Base-by-base conservation (phyloP, 768 basidiomycete species). In the Myochromella boudieri region DNA sequence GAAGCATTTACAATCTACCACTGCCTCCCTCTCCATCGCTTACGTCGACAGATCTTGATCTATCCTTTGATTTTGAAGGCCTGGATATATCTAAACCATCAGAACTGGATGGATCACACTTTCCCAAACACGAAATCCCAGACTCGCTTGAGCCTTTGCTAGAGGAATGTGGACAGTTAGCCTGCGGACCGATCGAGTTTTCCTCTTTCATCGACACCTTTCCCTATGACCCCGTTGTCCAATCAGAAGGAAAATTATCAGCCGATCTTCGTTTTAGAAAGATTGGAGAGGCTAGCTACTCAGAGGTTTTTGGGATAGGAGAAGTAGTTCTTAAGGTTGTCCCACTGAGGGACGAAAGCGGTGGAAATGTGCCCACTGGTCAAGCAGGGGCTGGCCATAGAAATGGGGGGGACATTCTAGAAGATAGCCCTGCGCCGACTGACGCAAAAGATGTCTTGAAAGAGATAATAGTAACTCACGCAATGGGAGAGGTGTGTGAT, bases 231-330 rank as follows among this genome's bases (percentile, higher is more conserved):
- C 77, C 82, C 2, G 71, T 88, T 44, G 76, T 87, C 49, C 55
- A 67, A 55, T 55, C 59, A n/a, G 55, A 60, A 17, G 49, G 55
- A 10, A 48, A 43, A 12, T 34, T 49, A 1, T 42, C 27, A 8
- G 38, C 28, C 54, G 67, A 50, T 26, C 49, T 65, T 18, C 64
- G 46, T 5, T 92, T 93, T 66, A 74, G 68, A 54, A 99, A 99
- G 67, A 84, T 97, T 37, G 95, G 95, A 32, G 97, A 99, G 68
- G 97, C 97, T 6, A 91, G 89, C 39, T 99, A 88, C 65, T 95
- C 92, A 0, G 97, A 99, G 61, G 97, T 99, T 22, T 99, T 91
- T 64, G 87, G 87, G 6, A 85, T 94, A 41, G 87, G 87, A 2
- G 81, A 88, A 54, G 81, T 95, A 26, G 93, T 95, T n/a, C 74